These are phyloP conservation scores for Skeletonema tropicum DNA, from an alignment of 108 stramenopile species.

Conservation along the genomic window DNA sequence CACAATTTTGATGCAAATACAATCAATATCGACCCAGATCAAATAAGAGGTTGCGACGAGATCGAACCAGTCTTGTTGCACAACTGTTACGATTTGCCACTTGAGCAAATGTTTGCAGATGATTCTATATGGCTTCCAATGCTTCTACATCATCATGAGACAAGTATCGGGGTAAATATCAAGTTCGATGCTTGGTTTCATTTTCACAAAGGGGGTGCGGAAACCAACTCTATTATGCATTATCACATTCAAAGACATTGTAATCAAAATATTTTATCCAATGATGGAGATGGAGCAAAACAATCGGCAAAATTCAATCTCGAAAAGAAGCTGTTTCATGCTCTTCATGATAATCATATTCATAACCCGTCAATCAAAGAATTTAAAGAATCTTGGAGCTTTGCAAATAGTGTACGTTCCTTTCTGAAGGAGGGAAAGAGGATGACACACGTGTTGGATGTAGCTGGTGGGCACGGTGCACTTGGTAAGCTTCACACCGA, in stretches of 20 bases:
- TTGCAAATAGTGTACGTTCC: constrained; percentile 65
- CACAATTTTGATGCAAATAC: not conserved
- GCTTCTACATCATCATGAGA: constrained; percentile 42
- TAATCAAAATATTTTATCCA: not conserved
- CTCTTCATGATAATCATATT: constrained; percentile 56
- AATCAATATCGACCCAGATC: constrained; percentile 30
- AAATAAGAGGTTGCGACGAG: constrained; percentile 72
- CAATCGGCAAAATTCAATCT: constrained; percentile 29
- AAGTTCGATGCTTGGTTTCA: constrained; percentile 76
- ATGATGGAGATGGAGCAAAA: constrained; percentile 3
- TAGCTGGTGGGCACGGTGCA: constrained; percentile 83
- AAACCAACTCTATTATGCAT: constrained; percentile 68
- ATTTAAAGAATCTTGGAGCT: constrained; percentile 75
- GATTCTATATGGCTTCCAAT: constrained; percentile 73
- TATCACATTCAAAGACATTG: constrained; percentile 56
- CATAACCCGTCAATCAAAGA: constrained; percentile 72
- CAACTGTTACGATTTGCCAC: constrained; percentile 58
- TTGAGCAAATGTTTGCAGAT: constrained; percentile 86
- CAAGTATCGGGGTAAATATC: not conserved
- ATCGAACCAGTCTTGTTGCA: constrained; percentile 78
- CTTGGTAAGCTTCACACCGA: constrained; percentile 6
- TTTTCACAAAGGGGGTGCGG: constrained; percentile 59
- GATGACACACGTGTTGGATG: constrained; percentile 66
- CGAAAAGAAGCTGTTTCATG: constrained; percentile 73
- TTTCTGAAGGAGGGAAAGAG: constrained; percentile 32